A percentile compares a stretch with the other conserved stretches of the same genome.
These are phyloP conservation scores for Artemisia princeps DNA, from an alignment of 140 eudicot species.

Conservation along the genomic window DNA sequence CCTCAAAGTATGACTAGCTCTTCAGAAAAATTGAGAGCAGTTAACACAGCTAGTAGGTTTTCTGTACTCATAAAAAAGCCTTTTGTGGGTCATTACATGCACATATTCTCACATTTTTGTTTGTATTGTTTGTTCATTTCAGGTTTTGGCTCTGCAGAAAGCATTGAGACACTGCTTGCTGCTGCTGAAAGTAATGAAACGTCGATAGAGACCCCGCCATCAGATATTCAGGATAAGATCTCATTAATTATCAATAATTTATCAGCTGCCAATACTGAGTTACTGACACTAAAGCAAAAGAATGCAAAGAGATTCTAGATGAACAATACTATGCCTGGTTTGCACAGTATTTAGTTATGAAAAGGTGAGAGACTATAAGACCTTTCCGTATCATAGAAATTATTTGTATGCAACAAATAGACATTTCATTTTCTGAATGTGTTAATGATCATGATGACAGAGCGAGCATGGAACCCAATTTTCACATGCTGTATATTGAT, in stretches of 20 bases:
- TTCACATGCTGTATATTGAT: conserved; percentile 49
- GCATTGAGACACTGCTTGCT: conserved; percentile 1
- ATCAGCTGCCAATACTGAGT: conserved; percentile 40
- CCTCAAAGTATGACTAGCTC: no score
- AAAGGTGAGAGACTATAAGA: conserved; percentile 35
- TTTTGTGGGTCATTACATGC: background rate
- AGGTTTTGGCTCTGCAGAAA: conserved; percentile 56
- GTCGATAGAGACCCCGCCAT: conserved; percentile 48
- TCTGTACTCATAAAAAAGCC: conserved; percentile 4
- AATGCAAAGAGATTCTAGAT: conserved; percentile 43
- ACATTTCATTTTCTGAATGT: conserved; percentile 13
- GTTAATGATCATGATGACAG: conserved; percentile 26
- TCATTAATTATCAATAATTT: conserved; percentile 49
- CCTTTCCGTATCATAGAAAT: background rate
- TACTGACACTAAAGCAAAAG: conserved; percentile 63
- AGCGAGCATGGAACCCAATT: conserved; percentile 53
- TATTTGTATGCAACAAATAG: background rate
- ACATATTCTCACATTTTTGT: background rate
- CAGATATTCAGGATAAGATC: conserved; percentile 59
- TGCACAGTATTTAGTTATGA: conserved; percentile 67
- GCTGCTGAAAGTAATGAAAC: conserved; percentile 52
- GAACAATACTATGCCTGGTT: conserved; percentile 66
- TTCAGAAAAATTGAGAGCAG: no score
- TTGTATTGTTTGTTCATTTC: conserved; percentile 10
- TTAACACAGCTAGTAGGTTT: conserved; percentile 39